Percentiles rank a stretch among this genome's conserved stretches.
Conservation (phyloP, 805 yeast genomes). For the Priceomyces haplophilus region DNA sequence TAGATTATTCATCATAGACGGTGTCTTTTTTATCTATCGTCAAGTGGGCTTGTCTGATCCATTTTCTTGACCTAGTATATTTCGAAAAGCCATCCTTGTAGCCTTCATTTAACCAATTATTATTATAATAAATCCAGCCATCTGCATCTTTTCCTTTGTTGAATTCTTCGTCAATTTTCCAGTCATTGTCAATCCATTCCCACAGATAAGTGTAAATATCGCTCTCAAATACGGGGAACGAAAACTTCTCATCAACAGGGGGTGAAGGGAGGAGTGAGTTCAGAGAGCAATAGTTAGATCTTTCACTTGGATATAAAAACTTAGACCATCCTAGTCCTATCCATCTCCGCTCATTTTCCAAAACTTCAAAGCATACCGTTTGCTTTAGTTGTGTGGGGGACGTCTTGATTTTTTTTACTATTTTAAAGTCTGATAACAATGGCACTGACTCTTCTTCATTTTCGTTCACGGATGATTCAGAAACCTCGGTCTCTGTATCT, state of each 20-base stretch:
- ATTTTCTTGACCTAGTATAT: slow-evolving; percentile 51
- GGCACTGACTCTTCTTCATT: slow-evolving; percentile 11
- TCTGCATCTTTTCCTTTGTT: slow-evolving; percentile 34
- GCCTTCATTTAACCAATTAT: slow-evolving; percentile 45
- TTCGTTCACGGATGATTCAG: slow-evolving; percentile 13
- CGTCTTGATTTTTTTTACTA: slow-evolving; percentile 34
- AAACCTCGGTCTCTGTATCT: background rate
- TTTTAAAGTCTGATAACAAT: slow-evolving; percentile 34
- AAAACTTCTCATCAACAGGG: slow-evolving; percentile 32
- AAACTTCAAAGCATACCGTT: slow-evolving; percentile 46
- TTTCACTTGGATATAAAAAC: slow-evolving; percentile 49
- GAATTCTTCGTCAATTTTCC: slow-evolving; percentile 46
- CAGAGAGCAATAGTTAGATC: slow-evolving; percentile 47
- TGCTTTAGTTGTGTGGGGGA: slow-evolving; percentile 46
- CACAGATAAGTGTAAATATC: slow-evolving; percentile 42
- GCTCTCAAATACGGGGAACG: slow-evolving; percentile 43
- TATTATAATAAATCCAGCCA: slow-evolving; percentile 58
- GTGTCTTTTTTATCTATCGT: slow-evolving; percentile 21
- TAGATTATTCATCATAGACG: slow-evolving; percentile 13
- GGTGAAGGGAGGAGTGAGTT: slow-evolving; percentile 30
- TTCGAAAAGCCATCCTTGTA: slow-evolving; percentile 44
- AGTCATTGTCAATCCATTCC: slow-evolving; percentile 55
- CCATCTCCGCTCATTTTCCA: slow-evolving; percentile 63
- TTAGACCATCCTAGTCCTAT: slow-evolving; percentile 59
- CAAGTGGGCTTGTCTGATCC: slow-evolving; percentile 47